Base-by-base conservation (phyloP, 192 early-diverging fungal species). In the Backusella circina region DNA sequence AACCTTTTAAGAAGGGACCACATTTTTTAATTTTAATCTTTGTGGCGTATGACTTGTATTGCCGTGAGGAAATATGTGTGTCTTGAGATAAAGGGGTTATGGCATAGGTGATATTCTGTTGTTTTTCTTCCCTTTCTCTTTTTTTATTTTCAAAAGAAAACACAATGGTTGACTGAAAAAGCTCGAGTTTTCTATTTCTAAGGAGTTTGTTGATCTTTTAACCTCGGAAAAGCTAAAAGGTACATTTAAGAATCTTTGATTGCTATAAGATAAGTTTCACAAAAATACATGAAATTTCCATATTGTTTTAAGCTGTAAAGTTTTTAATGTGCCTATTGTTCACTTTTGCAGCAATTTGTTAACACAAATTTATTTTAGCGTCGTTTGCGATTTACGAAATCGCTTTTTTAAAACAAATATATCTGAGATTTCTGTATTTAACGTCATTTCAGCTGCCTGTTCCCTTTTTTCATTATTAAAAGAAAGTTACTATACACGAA, bases 321-420 rank as follows among this genome's bases (percentile, higher is more conserved):
- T 61, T 61, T 61, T 61, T 61, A 61, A 61, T 61, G 23, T 61
- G n/a, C 54, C 23, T 61, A 61, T 61, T 61, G 54, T 61, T 61
- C 54, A 26, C 23, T 28, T 26, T 61, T 61, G 54, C 18, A 61
- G 10, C 44, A 47, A n/a, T 47, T 47, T 47, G 44, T 47, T 47
- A 21, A 47, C 54, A 61, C 54, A 28, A 61, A 61, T 61, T 61
- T 61, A 61, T 61, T 61, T 61, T 61, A 61, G 54, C 23, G 54
- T 61, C 18, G 12, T 61, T 28, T 47, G 18, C 18, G 16, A 47
- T 47, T 47, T 47, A 18, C 18, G 6, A 23, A 28, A 61, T 26
- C 23, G 23, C 54, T 12, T 26, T 61, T 61, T 61, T 10, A 61
- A 61, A 61, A 28, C 18, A 61, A 61, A 61, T 18, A 61, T 28